Conservation (phyloP, 208 protist species). For the Herpetomonas tarakana region DNA sequence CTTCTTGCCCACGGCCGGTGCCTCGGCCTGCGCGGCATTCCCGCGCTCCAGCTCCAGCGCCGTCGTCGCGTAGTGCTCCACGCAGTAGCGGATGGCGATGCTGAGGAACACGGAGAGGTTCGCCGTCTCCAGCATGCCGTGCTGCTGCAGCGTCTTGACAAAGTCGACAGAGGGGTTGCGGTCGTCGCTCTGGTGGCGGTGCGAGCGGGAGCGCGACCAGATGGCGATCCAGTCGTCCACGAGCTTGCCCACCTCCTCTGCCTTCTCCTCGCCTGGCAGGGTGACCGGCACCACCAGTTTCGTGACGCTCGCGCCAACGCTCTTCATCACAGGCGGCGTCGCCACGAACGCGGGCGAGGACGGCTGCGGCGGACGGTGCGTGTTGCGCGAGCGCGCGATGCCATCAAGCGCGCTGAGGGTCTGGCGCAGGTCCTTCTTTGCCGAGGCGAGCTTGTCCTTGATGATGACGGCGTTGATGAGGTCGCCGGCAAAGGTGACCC, state of each 20-base stretch:
- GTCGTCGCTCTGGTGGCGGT: conserved; percentile 33
- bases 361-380: conserved; percentile 11
- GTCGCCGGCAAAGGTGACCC: conserved; percentile 73
- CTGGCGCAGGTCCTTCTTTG: conserved; percentile 52
- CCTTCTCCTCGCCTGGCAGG: conserved; percentile 34
- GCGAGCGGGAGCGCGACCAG: conserved; percentile 30
- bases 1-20: conserved; percentile 23
- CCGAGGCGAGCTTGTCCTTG: conserved; percentile 62
- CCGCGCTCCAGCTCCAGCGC: conserved; percentile 75
- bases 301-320: conserved; percentile 37
- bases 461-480: conserved; percentile 77
- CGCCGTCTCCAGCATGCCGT: conserved; percentile 78
- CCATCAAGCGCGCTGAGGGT: conserved; percentile 74
- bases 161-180: conserved; percentile 63
- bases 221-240: conserved; percentile 85
- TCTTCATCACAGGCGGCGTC: conserved; percentile 49
- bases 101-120: conserved; percentile 83
- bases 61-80: conserved; percentile 88
- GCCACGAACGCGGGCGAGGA: conserved; percentile 31
- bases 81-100: conserved; percentile 74
- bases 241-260: conserved; percentile 49
- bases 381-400: conserved; percentile 42
- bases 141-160: conserved; percentile 74
- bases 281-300: conserved; percentile 53
- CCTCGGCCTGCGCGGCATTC: conserved; percentile 17